Evolutionary conservation across 495 filamentous ascomycete genomes (phyloP).

Genomic region (Niebla homalea): DNA sequence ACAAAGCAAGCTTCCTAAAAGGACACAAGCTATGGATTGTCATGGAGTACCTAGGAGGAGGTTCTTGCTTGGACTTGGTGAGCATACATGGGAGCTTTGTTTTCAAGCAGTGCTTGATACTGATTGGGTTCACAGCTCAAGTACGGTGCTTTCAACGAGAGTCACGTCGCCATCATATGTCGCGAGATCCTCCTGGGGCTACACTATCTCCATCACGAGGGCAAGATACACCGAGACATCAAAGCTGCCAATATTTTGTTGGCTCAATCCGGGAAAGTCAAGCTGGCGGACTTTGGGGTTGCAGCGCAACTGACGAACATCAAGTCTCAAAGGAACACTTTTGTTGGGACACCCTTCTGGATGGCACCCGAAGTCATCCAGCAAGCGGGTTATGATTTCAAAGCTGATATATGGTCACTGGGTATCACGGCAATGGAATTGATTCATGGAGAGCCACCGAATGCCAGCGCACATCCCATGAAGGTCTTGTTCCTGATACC

Average conservation of each 20-base stretch:
- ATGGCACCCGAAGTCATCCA: slow-evolving; percentile 99
- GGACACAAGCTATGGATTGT: slow-evolving; percentile 98
- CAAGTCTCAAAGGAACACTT: slow-evolving; percentile 94
- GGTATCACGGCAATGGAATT: slow-evolving; percentile 95
- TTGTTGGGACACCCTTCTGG: slow-evolving; percentile 99
- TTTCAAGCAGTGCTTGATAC: no score
- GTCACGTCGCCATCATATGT: slow-evolving; percentile 88
- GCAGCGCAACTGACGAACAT: slow-evolving; percentile 94
- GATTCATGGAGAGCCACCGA: slow-evolving; percentile 82
- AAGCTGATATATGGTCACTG: slow-evolving; percentile 95
- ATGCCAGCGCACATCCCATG: slow-evolving; percentile 89
- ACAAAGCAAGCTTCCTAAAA: slow-evolving; percentile 87
- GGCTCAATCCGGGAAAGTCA: slow-evolving; percentile 79
- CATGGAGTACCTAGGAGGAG: slow-evolving; percentile 93
- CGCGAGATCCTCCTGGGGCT: slow-evolving; percentile 79
- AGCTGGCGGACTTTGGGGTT: slow-evolving; percentile 95
- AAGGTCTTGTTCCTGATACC: slow-evolving; percentile 97
- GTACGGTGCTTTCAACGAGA: slow-evolving; percentile 81
- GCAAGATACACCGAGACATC: slow-evolving; percentile 94
- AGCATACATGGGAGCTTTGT: background rate
- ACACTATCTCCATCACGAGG: slow-evolving; percentile 86
- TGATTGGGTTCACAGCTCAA: slow-evolving; percentile 49
- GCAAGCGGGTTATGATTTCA: slow-evolving; percentile 91
- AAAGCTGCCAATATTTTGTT: slow-evolving; percentile 91
- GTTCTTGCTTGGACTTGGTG: slow-evolving; percentile 87